Evolutionary conservation across 192 early-diverging fungal genomes (phyloP), one percentile per base, ranked within the genome.

Genomic region (Gamsiella multidivaricata): DNA sequence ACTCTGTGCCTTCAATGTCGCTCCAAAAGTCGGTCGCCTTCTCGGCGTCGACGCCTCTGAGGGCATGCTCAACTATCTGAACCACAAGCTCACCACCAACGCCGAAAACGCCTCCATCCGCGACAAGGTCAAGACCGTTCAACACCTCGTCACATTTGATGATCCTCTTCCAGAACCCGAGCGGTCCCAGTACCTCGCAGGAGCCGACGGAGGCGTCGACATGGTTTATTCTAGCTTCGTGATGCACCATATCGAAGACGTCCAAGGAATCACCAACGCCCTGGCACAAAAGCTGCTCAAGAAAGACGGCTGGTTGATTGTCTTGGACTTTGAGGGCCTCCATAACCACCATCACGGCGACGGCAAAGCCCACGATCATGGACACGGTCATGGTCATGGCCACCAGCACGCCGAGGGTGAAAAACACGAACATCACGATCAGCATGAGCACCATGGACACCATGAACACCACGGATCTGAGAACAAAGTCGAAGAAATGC

Each of bases 221-320:
- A 18, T 74, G 36, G 53, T 65, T 0, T 74, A 51, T 23, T 52
- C 62, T 9, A 65, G 57, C 49, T 74, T 45, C 60, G 70, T 74
- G 3, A 31, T 74, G 70, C 70, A 74, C 43, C 70, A 74, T 74
- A 74, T 74, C 42, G 62, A 74, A 9, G 70, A 74, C 34, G 50
- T 54, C 6, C 46, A 74, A 22, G 49, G 56, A 2, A 36, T 58
- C 9, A 20, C 60, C 15, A 25, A 65, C 20, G 60, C 62, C 0
- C 5, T 74, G 5, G 55, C 29, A 3, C 11, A 46, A 33, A 74
- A 74, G 43, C 25, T 74, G 18, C 41, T 74, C 28, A 65, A 65
- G 62, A 41, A 54, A 9, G 63, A 52, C 22, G 70, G 70, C 15
- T 74, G 70, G 70, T 22, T 74, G 15, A 60, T 74, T 39, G 31